A percentile compares a stretch with the other conserved stretches of the same genome.
Conservation (phyloP, 306 rosid genomes). For the Quercus parvula region DNA sequence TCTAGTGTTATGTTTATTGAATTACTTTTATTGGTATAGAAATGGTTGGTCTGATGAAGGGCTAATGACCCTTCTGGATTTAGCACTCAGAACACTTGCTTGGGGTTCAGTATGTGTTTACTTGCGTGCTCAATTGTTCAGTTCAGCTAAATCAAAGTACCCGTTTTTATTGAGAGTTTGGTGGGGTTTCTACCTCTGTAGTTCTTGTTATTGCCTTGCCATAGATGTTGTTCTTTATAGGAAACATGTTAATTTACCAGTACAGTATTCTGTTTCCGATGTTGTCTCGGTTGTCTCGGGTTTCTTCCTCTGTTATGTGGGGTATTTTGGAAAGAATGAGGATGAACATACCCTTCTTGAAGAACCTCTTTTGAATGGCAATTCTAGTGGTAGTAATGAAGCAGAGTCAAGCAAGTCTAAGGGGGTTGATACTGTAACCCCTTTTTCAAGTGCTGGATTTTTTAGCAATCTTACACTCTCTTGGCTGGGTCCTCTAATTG, state of each 20-base stretch:
- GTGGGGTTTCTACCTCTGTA: neutral
- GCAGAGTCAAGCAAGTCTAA: neutral
- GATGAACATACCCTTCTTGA: neutral
- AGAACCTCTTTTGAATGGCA: conserved; percentile 5
- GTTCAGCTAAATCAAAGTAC: neutral
- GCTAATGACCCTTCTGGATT: conserved; percentile 36
- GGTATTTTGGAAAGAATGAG: neutral
- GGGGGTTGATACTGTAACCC: conserved; percentile 23
- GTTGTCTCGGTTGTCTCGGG: neutral
- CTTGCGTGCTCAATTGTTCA: neutral
- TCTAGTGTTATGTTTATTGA: conserved; percentile 16
- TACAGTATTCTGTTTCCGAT: conserved; percentile 17
- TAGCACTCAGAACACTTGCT: conserved; percentile 18
- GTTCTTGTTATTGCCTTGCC: neutral
- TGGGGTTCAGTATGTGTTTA: neutral
- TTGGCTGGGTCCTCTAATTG: conserved; percentile 30
- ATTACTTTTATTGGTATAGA: conserved; percentile 26
- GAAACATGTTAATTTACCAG: neutral
- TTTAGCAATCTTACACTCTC: conserved; percentile 27
- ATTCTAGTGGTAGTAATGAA: neutral
- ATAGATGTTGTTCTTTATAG: conserved; percentile 7
- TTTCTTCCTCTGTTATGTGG: conserved; percentile 20
- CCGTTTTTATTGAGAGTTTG: neutral
- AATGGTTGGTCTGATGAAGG: conserved; percentile 36
- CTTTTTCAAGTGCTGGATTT: conserved; percentile 32